Percentiles rank a stretch among this genome's conserved stretches.
Conservation (phyloP, 1,284 basidiomycete species). For the Heterobasidion irregulare region DNA sequence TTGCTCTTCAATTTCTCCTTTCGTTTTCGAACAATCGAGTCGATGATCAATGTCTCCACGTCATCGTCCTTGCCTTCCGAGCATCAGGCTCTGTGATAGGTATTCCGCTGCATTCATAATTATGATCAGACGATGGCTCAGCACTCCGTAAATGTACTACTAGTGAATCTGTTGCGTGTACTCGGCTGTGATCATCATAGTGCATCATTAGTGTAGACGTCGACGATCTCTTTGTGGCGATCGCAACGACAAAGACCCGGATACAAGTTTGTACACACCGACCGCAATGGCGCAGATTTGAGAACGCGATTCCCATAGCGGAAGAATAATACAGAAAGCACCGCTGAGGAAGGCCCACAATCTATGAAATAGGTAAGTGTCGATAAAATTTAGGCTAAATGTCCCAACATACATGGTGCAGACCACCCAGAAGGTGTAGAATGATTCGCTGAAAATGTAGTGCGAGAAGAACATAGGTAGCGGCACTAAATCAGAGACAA, state of each 20-base stretch:
- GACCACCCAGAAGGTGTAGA: conserved; percentile 44
- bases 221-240: too few species aligned
- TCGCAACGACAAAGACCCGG: too few species aligned
- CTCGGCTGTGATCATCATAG: too few species aligned
- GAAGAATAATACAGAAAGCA: conserved; percentile 36
- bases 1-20: too few species aligned
- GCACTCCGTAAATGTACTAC: too few species aligned
- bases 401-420: conserved; percentile 33
- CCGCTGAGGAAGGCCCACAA: conserved; percentile 40
- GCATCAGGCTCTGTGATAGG: background rate
- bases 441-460: conserved; percentile 39
- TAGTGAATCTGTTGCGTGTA: too few species aligned
- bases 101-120: background rate
- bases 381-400: conserved; percentile 1
- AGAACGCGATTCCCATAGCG: conserved; percentile 35
- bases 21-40: too few species aligned
- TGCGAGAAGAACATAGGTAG: conserved; percentile 45
- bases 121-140: background rate
- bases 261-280: conserved; percentile 5
- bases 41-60: too few species aligned
- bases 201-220: too few species aligned
- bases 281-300: conserved; percentile 28
- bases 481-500: conserved; percentile 24
- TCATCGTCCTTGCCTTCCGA: too few species aligned
- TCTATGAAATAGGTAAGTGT: conserved; percentile 13